Conservation (phyloP, 2,329 filamentous ascomycete species). For the Hansfordia pulvinata region DNA sequence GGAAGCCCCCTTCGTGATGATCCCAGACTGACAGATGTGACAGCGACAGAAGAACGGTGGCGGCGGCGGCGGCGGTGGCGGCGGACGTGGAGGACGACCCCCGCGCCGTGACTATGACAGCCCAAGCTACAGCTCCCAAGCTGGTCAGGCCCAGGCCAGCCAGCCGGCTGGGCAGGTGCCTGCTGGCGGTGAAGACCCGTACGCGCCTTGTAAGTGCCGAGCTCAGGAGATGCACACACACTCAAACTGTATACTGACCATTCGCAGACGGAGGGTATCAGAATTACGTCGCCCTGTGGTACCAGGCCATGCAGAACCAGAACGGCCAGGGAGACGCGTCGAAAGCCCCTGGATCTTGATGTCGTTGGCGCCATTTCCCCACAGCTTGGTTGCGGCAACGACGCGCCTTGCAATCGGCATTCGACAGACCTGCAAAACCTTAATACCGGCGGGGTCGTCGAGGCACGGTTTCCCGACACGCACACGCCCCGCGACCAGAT, state of each 20-base stretch:
- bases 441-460: too few relatives aligned
- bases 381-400: too few relatives aligned
- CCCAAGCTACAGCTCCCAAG: slow-evolving; percentile 34
- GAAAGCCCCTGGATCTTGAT: not conserved
- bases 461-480: too few relatives aligned
- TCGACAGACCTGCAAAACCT: too few relatives aligned
- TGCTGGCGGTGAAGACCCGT: slow-evolving; percentile 45
- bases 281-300: slow-evolving; percentile 70
- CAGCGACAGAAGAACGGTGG: slow-evolving; percentile 41
- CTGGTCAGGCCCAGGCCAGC: slow-evolving; percentile 26
- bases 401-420: too few relatives aligned
- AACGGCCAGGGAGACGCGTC: not conserved
- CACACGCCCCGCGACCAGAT: too few relatives aligned
- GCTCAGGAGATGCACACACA: not conserved
- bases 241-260: slow-evolving; percentile 9
- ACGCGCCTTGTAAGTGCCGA: slow-evolving; percentile 53
- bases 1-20: not conserved
- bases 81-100: slow-evolving; percentile 21
- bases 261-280: slow-evolving; percentile 62
- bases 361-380: too few relatives aligned
- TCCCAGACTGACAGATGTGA: slow-evolving; percentile 13
- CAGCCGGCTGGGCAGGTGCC: slow-evolving; percentile 21
- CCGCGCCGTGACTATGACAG: slow-evolving; percentile 40
- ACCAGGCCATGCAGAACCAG: slow-evolving; percentile 42
- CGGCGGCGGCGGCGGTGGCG: slow-evolving; percentile 27